Evolutionary conservation across 2,329 filamentous ascomycete species (phyloP).

Genomic region (Colletotrichum graminicola): DNA sequence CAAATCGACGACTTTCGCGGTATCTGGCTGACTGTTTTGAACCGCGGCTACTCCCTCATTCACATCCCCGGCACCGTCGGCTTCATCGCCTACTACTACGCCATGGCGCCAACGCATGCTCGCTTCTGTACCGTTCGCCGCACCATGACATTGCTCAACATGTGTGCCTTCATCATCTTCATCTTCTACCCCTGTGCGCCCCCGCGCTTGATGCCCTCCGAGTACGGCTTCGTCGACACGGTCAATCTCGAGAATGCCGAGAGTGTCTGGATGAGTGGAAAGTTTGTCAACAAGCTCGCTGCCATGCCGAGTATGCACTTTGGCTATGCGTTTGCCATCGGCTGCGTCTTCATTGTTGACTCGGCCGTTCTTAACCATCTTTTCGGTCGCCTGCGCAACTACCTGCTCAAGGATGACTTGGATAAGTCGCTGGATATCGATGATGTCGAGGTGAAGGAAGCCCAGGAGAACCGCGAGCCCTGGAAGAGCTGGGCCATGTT

Average conservation of each 20-base stretch:
- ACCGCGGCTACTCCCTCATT: constrained; percentile 70
- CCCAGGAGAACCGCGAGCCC: constrained; percentile 45
- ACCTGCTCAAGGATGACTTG: constrained; percentile 34
- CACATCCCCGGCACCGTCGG: constrained; percentile 72
- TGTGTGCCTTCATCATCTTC: constrained; percentile 71
- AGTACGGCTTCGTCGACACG: constrained; percentile 73
- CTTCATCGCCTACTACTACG: constrained; percentile 75
- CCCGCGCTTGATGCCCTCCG: constrained; percentile 68
- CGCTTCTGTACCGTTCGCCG: constrained; percentile 54
- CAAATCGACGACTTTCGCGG: constrained; percentile 39
- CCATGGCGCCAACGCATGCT: constrained; percentile 59
- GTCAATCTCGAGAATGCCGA: constrained; percentile 64
- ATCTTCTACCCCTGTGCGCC: constrained; percentile 75
- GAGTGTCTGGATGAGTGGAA: constrained; percentile 75
- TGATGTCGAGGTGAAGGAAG: constrained; percentile 42
- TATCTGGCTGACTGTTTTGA: constrained; percentile 63
- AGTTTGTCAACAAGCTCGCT: constrained; percentile 69
- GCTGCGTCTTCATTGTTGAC: constrained; percentile 65
- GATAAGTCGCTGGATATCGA: constrained; percentile 41
- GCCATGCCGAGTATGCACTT: constrained; percentile 71
- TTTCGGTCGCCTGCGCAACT: constrained; percentile 44
- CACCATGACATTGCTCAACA: constrained; percentile 69
- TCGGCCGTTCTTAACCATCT: constrained; percentile 60
- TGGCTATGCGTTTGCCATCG: constrained; percentile 67
- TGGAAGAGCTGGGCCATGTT: constrained; percentile 48